Evolutionary conservation across 371 early-diverging fungal genomes (phyloP).

Genomic region (Capniomyces stellatus): DNA sequence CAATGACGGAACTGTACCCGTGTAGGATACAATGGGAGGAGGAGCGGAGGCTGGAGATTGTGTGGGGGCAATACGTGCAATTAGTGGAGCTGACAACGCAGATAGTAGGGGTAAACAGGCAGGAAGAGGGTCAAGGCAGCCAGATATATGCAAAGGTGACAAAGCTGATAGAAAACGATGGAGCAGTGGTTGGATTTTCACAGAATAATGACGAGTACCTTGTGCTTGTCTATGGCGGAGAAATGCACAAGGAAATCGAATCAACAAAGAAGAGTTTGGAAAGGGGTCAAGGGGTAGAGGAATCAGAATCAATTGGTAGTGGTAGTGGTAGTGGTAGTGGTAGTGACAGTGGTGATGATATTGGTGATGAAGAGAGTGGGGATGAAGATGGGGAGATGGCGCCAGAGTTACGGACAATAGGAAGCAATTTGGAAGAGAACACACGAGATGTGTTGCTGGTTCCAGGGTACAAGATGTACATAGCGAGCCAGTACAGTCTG

Average conservation of each 20-base stretch:
- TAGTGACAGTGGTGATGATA: slow-evolving; percentile 5
- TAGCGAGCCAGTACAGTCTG: slow-evolving; percentile 80
- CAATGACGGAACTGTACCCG: slow-evolving; percentile 69
- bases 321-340: background rate
- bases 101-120: too few species aligned
- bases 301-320: background rate
- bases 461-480: slow-evolving; percentile 63
- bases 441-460: slow-evolving; percentile 70
- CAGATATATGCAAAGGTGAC: background rate
- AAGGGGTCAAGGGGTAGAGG: too few species aligned
- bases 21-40: slow-evolving; percentile 76
- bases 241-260: slow-evolving; percentile 10
- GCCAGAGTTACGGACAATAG: slow-evolving; percentile 80
- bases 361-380: slow-evolving; percentile 27
- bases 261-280: too few species aligned
- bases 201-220: background rate
- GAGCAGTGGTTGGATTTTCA: slow-evolving; percentile 1
- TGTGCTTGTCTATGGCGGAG: slow-evolving; percentile 11
- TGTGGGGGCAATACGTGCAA: slow-evolving; percentile 87
- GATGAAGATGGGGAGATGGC: too few species aligned
- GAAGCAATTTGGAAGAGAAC: slow-evolving; percentile 54
- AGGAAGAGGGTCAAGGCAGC: background rate
- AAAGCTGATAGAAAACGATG: background rate
- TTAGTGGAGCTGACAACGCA: slow-evolving; percentile 39
- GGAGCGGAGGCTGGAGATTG: slow-evolving; percentile 54